A percentile compares a stretch with the other conserved stretches of the same genome.
phyloP scores from a whole-genome alignment of 1,284 basidiomycete genomes.

The Cutaneotrichosporon mucoides region DNA sequence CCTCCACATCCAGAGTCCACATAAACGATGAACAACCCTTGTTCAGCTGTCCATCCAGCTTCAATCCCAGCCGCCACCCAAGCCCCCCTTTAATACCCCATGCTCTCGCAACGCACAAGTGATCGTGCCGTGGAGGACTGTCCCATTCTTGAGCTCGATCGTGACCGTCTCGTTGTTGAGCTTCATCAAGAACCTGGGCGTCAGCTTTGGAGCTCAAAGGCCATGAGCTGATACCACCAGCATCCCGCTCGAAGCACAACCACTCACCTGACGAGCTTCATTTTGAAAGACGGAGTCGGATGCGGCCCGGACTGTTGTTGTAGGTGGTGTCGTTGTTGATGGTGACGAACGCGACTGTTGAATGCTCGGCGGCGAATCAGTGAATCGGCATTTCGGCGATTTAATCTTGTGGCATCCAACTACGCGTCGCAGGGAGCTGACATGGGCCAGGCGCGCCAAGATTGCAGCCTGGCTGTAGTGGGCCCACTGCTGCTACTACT shows the following conservation, averaged over 20 bases:
- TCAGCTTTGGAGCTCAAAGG: no score
- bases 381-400: conserved; percentile 2
- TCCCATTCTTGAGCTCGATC: conserved; percentile 97
- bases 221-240: no score
- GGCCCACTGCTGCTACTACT: background rate
- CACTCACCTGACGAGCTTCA: conserved; percentile 53
- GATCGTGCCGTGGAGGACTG: conserved; percentile 92
- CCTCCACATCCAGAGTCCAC: no score
- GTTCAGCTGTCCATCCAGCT: background rate
- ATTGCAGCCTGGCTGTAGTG: no score
- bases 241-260: no score
- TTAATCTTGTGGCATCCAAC: background rate
- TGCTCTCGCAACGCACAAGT: conserved; percentile 64
- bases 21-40: background rate
- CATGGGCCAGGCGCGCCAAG: no score
- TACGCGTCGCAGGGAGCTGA: no score
- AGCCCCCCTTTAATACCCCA: background rate
- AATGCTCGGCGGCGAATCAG: background rate
- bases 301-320: conserved; percentile 10
- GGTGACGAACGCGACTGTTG: background rate
- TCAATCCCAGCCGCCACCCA: background rate
- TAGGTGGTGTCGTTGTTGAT: conserved; percentile 3
- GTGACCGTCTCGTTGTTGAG: conserved; percentile 99
- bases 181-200: conserved; percentile 91
- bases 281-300: conserved; percentile 46